phyloP scores from a whole-genome alignment of 2,329 filamentous ascomycete genomes.

The Ophiostoma ips region DNA sequence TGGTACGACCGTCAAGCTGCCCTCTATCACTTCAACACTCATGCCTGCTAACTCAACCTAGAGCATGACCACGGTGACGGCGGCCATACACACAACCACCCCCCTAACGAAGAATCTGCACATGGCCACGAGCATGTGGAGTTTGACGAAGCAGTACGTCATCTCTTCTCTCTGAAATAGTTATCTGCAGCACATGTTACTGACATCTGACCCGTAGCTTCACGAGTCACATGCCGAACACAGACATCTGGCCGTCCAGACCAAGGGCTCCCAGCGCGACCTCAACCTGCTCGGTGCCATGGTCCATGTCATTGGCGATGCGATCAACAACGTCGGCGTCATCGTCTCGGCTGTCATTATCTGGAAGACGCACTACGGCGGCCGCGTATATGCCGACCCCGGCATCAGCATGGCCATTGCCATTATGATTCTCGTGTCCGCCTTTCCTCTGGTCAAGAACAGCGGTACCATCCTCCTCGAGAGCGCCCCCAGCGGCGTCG shows the following conservation, averaged over 20 bases:
- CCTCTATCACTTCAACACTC: not conserved
- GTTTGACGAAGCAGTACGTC: not conserved
- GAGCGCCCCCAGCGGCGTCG: slow-evolving; percentile 46
- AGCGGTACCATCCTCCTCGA: slow-evolving; percentile 55
- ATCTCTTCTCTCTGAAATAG: not conserved
- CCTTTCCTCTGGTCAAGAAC: slow-evolving; percentile 46
- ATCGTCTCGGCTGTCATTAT: slow-evolving; percentile 56
- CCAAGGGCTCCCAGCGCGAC: slow-evolving; percentile 33
- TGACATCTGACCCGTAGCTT: not conserved
- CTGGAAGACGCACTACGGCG: slow-evolving; percentile 45
- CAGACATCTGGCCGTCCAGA: slow-evolving; percentile 26
- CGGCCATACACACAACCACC: slow-evolving; percentile 13
- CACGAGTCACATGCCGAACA: slow-evolving; percentile 32
- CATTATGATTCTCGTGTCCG: slow-evolving; percentile 55
- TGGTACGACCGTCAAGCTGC: slow-evolving; percentile 24
- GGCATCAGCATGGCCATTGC: slow-evolving; percentile 55
- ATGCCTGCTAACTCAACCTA: not conserved
- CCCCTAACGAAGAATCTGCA: slow-evolving; percentile 1
- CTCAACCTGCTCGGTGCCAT: slow-evolving; percentile 60
- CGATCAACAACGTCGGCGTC: slow-evolving; percentile 63
- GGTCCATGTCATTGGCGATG: slow-evolving; percentile 58
- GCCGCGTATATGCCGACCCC: slow-evolving; percentile 58
- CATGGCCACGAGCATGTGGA: slow-evolving; percentile 15
- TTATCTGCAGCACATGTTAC: not conserved
- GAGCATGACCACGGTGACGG: slow-evolving; percentile 17